Evolutionary conservation across 495 filamentous ascomycete species (phyloP).

Genomic region (Xylaria scruposa): DNA sequence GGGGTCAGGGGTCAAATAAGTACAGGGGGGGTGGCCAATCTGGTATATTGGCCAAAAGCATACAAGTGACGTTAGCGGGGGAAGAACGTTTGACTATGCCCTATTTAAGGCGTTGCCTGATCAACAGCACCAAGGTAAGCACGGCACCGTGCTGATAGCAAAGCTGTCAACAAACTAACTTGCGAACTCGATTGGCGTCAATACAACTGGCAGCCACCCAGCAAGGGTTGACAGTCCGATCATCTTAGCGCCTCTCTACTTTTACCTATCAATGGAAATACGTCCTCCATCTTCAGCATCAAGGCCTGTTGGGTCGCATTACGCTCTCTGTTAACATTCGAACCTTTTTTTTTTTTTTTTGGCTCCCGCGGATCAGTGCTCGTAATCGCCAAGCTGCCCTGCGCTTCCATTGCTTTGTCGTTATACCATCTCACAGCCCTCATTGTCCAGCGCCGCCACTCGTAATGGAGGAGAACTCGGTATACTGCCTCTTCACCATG

Average conservation of each 20-base stretch:
- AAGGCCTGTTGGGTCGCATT: conserved; percentile 15
- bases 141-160: conserved; percentile 5
- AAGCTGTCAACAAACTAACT: conserved; percentile 11
- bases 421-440: background rate
- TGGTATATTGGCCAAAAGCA: no score
- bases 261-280: conserved; percentile 1
- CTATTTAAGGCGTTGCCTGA: conserved; percentile 8
- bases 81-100: background rate
- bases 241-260: background rate
- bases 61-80: no score
- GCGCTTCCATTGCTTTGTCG: background rate
- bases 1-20: no score
- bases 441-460: conserved; percentile 31
- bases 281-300: background rate
- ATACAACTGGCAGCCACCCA: background rate
- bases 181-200: background rate
- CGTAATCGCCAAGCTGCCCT: background rate
- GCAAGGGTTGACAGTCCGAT: background rate
- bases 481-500: conserved; percentile 31
- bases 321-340: background rate
- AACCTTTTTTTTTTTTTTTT: no score
- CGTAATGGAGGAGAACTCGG: conserved; percentile 57
- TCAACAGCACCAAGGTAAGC: conserved; percentile 7
- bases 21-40: no score
- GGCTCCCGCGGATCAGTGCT: background rate